Conservation (phyloP, 495 filamentous ascomycete species). For the Mytilinidion resinicola region DNA sequence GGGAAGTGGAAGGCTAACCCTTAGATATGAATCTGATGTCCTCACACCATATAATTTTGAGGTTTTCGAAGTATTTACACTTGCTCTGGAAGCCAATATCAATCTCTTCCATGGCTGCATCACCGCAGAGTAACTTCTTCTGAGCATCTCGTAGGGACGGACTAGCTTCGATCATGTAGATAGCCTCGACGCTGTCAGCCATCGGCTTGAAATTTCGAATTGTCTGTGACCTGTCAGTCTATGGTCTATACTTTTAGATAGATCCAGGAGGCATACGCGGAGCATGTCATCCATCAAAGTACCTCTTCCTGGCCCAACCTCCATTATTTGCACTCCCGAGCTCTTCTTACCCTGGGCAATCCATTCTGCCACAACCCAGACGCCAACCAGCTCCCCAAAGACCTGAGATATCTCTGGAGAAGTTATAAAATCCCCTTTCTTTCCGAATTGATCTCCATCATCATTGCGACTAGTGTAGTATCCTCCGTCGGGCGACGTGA, state of each 20-base stretch:
- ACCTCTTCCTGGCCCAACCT: slow-evolving; percentile 89
- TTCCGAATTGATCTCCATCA: slow-evolving; percentile 76
- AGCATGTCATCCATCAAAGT: slow-evolving; percentile 97
- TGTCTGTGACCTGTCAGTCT: slow-evolving; percentile 48
- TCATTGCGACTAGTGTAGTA: slow-evolving; percentile 77
- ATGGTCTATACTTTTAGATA: background rate
- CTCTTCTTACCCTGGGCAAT: slow-evolving; percentile 72
- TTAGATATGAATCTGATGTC: slow-evolving; percentile 76
- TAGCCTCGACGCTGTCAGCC: slow-evolving; percentile 65
- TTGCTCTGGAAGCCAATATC: slow-evolving; percentile 69
- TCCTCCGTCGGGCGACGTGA: slow-evolving; percentile 82
- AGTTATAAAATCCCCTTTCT: slow-evolving; percentile 89
- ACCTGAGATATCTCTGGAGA: slow-evolving; percentile 96
- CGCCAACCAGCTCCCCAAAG: slow-evolving; percentile 86
- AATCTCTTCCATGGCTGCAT: slow-evolving; percentile 58
- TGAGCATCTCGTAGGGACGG: slow-evolving; percentile 67
- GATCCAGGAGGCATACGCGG: slow-evolving; percentile 52
- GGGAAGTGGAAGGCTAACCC: slow-evolving; percentile 38
- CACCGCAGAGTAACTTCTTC: slow-evolving; percentile 74
- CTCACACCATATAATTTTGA: slow-evolving; percentile 81
- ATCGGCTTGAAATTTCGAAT: slow-evolving; percentile 75
- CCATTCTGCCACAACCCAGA: slow-evolving; percentile 96
- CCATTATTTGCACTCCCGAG: slow-evolving; percentile 75
- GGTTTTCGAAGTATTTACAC: slow-evolving; percentile 62
- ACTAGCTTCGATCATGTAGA: slow-evolving; percentile 91